These are phyloP conservation scores for Coniochaeta sp. DNA, from an alignment of 2,329 filamentous ascomycete species.

Conservation along the genomic window DNA sequence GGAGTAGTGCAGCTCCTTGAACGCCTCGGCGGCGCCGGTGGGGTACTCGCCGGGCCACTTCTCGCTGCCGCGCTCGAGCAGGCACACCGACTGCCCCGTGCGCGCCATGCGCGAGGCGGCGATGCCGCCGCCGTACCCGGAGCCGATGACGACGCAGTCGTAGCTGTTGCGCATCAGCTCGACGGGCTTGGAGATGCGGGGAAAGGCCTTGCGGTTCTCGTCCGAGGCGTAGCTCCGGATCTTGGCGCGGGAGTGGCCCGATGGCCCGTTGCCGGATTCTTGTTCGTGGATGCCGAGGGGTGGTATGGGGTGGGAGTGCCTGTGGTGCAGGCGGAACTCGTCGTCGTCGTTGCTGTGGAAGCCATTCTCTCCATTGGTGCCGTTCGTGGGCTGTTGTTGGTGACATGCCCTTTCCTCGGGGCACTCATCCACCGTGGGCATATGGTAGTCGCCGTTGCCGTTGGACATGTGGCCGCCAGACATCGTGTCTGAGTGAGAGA, in stretches of 20 bases:
- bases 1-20: slow-evolving; percentile 48
- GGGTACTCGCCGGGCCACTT: slow-evolving; percentile 63
- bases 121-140: slow-evolving; percentile 61
- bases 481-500: background rate
- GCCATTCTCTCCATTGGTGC: slow-evolving; percentile 7
- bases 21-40: slow-evolving; percentile 33
- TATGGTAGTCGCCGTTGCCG: background rate
- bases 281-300: slow-evolving; percentile 21
- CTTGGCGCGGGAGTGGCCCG: slow-evolving; percentile 21
- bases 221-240: slow-evolving; percentile 20
- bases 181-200: slow-evolving; percentile 49
- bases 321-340: slow-evolving; percentile 6
- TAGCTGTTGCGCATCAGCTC: slow-evolving; percentile 51
- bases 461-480: background rate
- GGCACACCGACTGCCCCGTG: slow-evolving; percentile 51
- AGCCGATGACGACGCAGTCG: slow-evolving; percentile 61
- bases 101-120: slow-evolving; percentile 60
- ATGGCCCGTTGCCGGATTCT: slow-evolving; percentile 19
- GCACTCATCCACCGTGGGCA: background rate
- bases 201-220: slow-evolving; percentile 26
- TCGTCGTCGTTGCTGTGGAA: slow-evolving; percentile 8
- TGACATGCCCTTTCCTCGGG: background rate
- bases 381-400: no score
- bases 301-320: slow-evolving; percentile 18
- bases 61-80: slow-evolving; percentile 59